These are phyloP conservation scores for Nyssa sinensis DNA, from an alignment of 148 eudicot species.

Conservation along the genomic window DNA sequence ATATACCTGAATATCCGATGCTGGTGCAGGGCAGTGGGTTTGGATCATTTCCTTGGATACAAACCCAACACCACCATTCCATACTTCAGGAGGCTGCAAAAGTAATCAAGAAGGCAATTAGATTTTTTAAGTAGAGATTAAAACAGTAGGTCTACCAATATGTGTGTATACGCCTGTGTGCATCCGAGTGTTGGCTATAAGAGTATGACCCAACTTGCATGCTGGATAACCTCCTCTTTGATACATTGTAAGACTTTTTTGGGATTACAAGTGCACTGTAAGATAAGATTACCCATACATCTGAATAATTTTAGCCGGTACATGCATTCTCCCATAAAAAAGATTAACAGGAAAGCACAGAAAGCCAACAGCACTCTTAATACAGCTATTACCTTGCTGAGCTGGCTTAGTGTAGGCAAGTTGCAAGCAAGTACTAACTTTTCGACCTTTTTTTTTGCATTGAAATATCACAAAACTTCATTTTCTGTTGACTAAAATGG, in stretches of 20 bases:
- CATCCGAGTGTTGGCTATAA: background rate
- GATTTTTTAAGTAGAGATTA: background rate
- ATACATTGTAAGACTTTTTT: too few relatives aligned
- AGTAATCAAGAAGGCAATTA: slow-evolving; percentile 1
- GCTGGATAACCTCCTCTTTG: too few relatives aligned
- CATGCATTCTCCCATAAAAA: too few relatives aligned
- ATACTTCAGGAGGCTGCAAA: slow-evolving; percentile 79
- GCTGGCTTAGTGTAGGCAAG: too few relatives aligned
- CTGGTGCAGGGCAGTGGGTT: slow-evolving; percentile 76
- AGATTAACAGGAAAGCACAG: too few relatives aligned
- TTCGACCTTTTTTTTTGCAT: too few relatives aligned
- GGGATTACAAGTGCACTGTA: too few relatives aligned
- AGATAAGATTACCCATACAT: too few relatives aligned
- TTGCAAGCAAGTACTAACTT: background rate
- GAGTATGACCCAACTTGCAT: slow-evolving; percentile 3
- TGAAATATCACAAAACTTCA: background rate
- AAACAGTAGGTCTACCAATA: background rate
- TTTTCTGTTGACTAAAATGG: background rate
- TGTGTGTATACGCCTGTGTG: background rate
- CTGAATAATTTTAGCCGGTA: too few relatives aligned
- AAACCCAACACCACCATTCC: slow-evolving; percentile 92
- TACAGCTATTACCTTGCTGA: background rate
- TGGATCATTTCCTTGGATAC: slow-evolving; percentile 88
- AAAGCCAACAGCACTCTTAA: background rate
- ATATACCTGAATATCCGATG: slow-evolving; percentile 66